Percentiles rank a stretch among this genome's conserved stretches.
These are phyloP conservation scores for Butyriboletus pseudospeciosus DNA, from an alignment of 1,284 basidiomycete genomes.

Conservation along the genomic window DNA sequence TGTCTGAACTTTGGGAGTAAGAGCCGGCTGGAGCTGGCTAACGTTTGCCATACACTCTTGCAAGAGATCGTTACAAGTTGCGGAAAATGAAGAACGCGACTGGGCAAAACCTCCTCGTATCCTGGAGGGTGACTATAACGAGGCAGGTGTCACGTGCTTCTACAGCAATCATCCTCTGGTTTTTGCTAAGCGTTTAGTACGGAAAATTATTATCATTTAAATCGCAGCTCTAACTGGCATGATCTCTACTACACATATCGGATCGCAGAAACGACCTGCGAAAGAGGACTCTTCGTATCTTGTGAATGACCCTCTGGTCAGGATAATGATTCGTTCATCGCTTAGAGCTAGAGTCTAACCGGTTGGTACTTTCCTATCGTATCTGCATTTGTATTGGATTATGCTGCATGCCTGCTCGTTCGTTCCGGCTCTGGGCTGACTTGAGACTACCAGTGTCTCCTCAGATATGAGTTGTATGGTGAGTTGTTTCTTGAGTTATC, in stretches of 20 bases:
- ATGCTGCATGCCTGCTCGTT: not conserved
- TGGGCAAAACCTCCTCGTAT: not conserved
- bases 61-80: not conserved
- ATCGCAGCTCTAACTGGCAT: not conserved
- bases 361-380: not conserved
- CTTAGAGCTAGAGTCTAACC: not conserved
- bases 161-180: not conserved
- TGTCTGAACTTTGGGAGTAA: constrained; percentile 31
- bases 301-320: not conserved
- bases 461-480: not conserved
- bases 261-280: not conserved
- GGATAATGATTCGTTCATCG: no score
- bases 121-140: not conserved
- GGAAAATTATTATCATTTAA: not conserved
- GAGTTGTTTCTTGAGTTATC: not conserved
- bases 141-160: constrained; percentile 10
- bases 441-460: no score
- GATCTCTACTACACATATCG: not conserved
- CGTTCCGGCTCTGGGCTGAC: no score
- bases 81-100: not conserved
- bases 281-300: not conserved
- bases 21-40: constrained; percentile 35
- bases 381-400: not conserved
- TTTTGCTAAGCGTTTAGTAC: not conserved
- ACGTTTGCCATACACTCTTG: constrained; percentile 33